Percentiles rank a stretch among this genome's conserved stretches.
These are phyloP conservation scores for Lactifluus volemus DNA, from an alignment of 768 basidiomycete genomes.

Conservation along the genomic window DNA sequence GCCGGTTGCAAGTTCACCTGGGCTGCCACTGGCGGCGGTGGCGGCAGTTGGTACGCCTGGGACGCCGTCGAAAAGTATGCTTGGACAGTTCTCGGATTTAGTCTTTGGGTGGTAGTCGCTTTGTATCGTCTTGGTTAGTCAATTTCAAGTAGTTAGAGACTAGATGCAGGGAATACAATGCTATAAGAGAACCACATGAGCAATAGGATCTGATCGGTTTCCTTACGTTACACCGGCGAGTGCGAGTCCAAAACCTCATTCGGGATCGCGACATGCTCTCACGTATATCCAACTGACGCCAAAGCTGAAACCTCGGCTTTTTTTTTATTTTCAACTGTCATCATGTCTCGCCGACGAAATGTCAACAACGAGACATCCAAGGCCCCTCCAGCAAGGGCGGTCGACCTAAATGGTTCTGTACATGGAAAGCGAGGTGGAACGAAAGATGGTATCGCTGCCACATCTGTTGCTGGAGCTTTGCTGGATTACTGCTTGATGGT, in stretches of 20 bases:
- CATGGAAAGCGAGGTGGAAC: neutral
- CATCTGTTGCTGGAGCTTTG: conserved; percentile 22
- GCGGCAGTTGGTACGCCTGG: conserved; percentile 21
- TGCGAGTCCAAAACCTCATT: neutral
- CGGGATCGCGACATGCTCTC: neutral
- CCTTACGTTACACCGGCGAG: neutral
- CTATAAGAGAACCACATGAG: neutral
- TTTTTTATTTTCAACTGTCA: neutral
- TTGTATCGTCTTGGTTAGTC: neutral
- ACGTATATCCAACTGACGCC: neutral
- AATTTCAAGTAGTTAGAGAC: neutral
- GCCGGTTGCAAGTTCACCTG: conserved; percentile 4
- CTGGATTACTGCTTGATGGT: conserved; percentile 38
- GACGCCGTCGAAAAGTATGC: conserved; percentile 44
- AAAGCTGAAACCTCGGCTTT: neutral
- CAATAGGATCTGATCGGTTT: no score
- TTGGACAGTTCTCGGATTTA: conserved; percentile 71
- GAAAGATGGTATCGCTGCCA: neutral
- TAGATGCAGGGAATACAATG: neutral
- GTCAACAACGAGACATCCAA: neutral
- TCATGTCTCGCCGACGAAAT: conserved; percentile 15
- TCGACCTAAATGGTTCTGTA: neutral
- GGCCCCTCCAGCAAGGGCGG: neutral
- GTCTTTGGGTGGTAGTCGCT: conserved; percentile 34
- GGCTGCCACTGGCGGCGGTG: conserved; percentile 19